Evolutionary conservation across 1,284 basidiomycete species (phyloP), one percentile per base, ranked within the genome.

Genomic region (Apiotrichum akiyoshidainum): DNA sequence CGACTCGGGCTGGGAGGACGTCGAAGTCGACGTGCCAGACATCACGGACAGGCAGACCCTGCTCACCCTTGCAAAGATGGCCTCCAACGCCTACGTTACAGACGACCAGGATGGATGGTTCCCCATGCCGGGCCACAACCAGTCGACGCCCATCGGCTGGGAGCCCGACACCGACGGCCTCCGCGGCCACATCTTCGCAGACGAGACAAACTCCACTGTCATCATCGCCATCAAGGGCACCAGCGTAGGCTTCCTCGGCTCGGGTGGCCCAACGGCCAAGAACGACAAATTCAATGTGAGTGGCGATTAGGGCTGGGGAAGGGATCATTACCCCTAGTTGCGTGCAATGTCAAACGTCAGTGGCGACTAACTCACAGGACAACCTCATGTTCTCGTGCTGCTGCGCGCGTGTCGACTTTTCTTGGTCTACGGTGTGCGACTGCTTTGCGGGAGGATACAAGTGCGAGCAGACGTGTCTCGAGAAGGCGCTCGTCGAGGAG

Each of bases 361-460:
- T 21, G 19, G 17, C 42, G 5, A 22, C 22, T 49, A 17, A 40
- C 19, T 42, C 19, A 1, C 63, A 81, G 77, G 93, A 97, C 77
- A 98, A 98, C 68, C 75, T 99, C n/a, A 80, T 98, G 55, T 99
- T 98, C 78, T 97, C 92, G 55, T 99, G 95, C 78, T 99, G 95
- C 79, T 99, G 95, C 76, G 96, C 96, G 0, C 82, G 86, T 19
- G 85, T 99, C 26, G 91, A 91, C 72, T 96, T 92, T 86, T 87
- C 90, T 7, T 99, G 95, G 95, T 86, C 88, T 45, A 85, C 92
- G 0, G 95, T 98, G 7, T 99, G 96, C 76, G 90, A 87, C 59
- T 99, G 95, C 76, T 90, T 89, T 76, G 81, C 86, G 2, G 86
- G 89, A 26, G 85, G 86, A 2, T 88, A 86, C 82, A 87, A 87